A percentile compares a stretch with the other conserved stretches of the same genome.
phyloP scores from a whole-genome alignment of 2,329 filamentous ascomycete genomes.

The Clonostachys rosea region DNA sequence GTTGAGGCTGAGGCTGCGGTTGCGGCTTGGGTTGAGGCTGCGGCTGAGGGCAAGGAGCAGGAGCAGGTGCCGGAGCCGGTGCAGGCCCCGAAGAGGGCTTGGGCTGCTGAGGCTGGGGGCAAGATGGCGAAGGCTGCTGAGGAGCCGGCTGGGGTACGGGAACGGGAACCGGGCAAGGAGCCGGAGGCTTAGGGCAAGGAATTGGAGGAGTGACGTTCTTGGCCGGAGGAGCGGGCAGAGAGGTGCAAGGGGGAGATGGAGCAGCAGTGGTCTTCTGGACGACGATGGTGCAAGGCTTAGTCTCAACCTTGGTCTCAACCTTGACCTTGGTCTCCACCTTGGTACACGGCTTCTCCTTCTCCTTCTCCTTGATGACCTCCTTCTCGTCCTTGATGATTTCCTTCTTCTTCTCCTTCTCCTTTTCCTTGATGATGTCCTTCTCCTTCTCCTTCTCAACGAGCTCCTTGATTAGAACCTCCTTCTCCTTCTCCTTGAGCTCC shows the following conservation, averaged over 20 bases:
- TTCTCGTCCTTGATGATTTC: background rate
- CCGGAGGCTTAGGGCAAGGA: background rate
- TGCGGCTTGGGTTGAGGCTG: background rate
- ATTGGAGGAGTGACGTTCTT: background rate
- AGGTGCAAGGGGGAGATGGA: background rate
- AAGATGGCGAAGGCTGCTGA: background rate
- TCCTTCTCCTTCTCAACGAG: background rate
- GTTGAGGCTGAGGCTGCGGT: background rate
- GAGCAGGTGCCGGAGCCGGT: background rate
- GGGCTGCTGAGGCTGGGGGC: background rate
- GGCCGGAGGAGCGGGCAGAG: background rate
- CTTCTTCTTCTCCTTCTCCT: background rate
- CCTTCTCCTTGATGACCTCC: background rate
- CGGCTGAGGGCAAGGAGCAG: background rate
- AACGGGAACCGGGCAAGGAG: background rate
- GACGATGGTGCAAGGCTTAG: background rate
- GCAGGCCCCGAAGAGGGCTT: background rate
- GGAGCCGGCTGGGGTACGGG: background rate
- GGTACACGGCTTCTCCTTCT: background rate
- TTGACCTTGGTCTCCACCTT: background rate
- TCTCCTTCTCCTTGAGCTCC: background rate
- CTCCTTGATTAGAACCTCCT: background rate
- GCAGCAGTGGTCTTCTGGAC: background rate
- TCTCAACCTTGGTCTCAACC: background rate
- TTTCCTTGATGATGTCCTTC: background rate